Evolutionary conservation across 2,329 filamentous ascomycete genomes (phyloP).

Genomic region (Catunica adiposa): DNA sequence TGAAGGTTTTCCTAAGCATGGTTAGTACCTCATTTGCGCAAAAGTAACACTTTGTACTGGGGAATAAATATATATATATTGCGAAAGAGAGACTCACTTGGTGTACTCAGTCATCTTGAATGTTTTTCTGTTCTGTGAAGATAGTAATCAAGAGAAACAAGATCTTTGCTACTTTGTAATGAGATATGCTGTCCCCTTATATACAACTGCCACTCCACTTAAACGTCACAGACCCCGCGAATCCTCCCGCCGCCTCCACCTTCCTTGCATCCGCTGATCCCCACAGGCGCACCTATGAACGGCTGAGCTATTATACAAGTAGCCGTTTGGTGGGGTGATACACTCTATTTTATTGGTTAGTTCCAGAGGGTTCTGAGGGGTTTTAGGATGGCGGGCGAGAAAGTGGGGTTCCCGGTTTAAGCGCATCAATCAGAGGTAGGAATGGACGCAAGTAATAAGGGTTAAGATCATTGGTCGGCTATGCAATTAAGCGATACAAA

Average conservation of each 20-base stretch:
- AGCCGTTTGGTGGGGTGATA: too few species aligned
- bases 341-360: not conserved
- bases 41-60: too few species aligned
- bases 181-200: not conserved
- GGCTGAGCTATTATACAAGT: not conserved
- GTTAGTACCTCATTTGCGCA: too few species aligned
- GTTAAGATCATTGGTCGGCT: too few species aligned
- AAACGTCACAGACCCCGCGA: not conserved
- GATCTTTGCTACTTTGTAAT: too few species aligned
- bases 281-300: not conserved
- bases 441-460: not conserved
- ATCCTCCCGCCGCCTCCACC: not conserved
- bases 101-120: not conserved
- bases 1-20: slow-evolving; percentile 34
- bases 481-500: too few species aligned
- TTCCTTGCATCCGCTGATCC: not conserved
- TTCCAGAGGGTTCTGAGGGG: not conserved
- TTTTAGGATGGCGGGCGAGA: not conserved
- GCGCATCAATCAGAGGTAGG: not conserved
- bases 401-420: not conserved
- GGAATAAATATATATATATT: not conserved
- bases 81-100: not conserved
- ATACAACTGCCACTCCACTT: not conserved
- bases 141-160: not conserved
- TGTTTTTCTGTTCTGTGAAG: not conserved